Evolutionary conservation across 306 rosid species (phyloP).

Genomic region (Herpetospermum pedunculosum): DNA sequence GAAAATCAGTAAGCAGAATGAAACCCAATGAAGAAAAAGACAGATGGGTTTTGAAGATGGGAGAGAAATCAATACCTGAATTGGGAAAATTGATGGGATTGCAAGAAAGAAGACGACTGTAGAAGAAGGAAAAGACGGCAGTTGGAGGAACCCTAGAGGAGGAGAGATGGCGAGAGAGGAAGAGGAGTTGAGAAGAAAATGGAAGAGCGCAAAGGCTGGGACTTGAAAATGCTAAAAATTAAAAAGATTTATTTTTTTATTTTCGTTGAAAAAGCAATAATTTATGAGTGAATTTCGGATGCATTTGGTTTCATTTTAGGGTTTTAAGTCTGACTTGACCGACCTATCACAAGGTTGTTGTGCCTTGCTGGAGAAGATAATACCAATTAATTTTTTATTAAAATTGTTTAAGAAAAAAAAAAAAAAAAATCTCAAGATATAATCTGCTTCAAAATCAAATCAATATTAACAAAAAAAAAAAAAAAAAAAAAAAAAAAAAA

Average conservation of each 20-base stretch:
- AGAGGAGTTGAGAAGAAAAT: not conserved
- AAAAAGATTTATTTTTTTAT: not conserved
- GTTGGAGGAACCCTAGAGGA: slow-evolving; percentile 1
- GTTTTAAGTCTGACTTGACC: not conserved
- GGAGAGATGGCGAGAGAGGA: not conserved
- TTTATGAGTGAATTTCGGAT: not conserved
- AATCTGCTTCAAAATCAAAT: too few species aligned
- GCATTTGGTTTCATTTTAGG: not conserved
- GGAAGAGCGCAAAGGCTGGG: slow-evolving; percentile 9
- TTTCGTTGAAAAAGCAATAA: not conserved
- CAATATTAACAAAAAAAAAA: too few species aligned
- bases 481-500: too few species aligned
- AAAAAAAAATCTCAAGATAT: too few species aligned
- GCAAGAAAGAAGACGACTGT: not conserved
- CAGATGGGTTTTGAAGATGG: not conserved
- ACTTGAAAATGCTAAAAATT: slow-evolving; percentile 5
- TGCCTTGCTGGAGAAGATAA: not conserved
- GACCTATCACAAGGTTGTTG: not conserved
- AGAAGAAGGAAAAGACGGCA: not conserved
- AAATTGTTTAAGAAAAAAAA: not conserved
- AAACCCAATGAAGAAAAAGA: not conserved
- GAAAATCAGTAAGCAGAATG: not conserved
- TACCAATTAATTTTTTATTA: not conserved
- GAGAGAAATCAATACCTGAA: not conserved
- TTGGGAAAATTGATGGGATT: not conserved